Evolutionary conservation across 2,329 filamentous ascomycete genomes (phyloP), one percentile per base, ranked within the genome.

Genomic region (Cladophialophora immunda): DNA sequence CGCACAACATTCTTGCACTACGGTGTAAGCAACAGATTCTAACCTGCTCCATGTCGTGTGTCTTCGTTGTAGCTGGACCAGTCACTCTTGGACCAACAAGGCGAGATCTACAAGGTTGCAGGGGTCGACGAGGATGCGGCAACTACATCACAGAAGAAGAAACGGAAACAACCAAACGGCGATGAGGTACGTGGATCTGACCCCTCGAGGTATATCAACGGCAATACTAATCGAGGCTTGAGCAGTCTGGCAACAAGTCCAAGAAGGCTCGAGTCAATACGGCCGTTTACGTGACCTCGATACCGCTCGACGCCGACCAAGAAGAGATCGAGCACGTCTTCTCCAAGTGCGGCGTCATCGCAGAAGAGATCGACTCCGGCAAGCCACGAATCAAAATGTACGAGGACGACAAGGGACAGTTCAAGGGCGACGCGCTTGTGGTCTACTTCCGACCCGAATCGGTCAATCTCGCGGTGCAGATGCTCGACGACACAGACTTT

Each of bases 401-500:
- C 80, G 88, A 84, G 22, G 90, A 97, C 76, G 88, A 91, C 1
- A 81, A 89, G 1, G 95, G 93, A 22, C 87, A 88, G 17, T 97
- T 97, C 84, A 98, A 97, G 77, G 95, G 95, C 68, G 94, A 98
- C 76, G 94, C 92, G 2, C 85, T 99, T 34, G 84, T 99, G 62
- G 92, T 98, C 38, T 99, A 96, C 81, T 97, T 97, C 85, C 92
- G 95, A 73, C 91, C 93, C 0, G 93, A 97, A 76, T 96, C 92
- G n/a, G 94, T 99, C 66, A 83, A 91, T 50, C 90, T 83, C 59
- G 80, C 84, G 1, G 79, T 88, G 13, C 83, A 86, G 60, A 82
- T 84, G 73, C 81, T 88, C 17, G 82, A 83, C 53, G 80, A 83
- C 62, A 81, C 85, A 4, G 89, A 93, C 72, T 95, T 98, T 74